Evolutionary conservation across 2,329 filamentous ascomycete species (phyloP), one percentile per base, ranked within the genome.

Genomic region (Nothophoma quercina): DNA sequence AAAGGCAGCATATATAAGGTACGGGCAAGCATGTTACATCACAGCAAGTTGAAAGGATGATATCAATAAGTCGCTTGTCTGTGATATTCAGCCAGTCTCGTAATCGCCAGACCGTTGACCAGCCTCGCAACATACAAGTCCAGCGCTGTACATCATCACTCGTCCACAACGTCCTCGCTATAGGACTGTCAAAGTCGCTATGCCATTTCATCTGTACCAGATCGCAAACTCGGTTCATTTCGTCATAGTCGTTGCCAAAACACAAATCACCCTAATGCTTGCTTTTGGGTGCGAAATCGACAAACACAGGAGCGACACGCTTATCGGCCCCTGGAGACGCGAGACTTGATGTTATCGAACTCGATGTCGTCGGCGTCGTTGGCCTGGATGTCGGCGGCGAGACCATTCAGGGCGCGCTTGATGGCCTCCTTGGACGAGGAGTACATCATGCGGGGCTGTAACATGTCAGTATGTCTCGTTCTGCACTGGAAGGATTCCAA

Each of bases 391-490:
- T 93, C 90, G 67, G 81, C 79, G 56, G 88, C 88, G 66, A 93
- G 79, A 60, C 89, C 90, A 72, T 85, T 89, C 60, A 95, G 84
- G 42, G 88, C 78, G 76, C 88, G 87, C 85, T 92, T 93, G 65
- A 95, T 84, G 55, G 89, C 88, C 69, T 93, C 89, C 82, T 93
- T 95, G 77, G 90, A 95, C 44, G 90, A 90, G 68, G 90, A 89
- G 83, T 93, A 95, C 77, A 92, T 84, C 90, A 95, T 95, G 83
- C 92, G 92, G 78, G 88, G 83, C 90, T 92, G 64, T 51, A 7
- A 18, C 1, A n/a, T 3, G 45, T 69, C 34, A 69, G 62, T 40
- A 29, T 5, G 4, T 19, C 18, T 25, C 13, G 13, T 38, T n/a
- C 4, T 16, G 15, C 19, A 8, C 15, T 26, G 21, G 4, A 6